Conservation (phyloP, 2,329 filamentous ascomycete genomes). For the Neonectria magnoliae region DNA sequence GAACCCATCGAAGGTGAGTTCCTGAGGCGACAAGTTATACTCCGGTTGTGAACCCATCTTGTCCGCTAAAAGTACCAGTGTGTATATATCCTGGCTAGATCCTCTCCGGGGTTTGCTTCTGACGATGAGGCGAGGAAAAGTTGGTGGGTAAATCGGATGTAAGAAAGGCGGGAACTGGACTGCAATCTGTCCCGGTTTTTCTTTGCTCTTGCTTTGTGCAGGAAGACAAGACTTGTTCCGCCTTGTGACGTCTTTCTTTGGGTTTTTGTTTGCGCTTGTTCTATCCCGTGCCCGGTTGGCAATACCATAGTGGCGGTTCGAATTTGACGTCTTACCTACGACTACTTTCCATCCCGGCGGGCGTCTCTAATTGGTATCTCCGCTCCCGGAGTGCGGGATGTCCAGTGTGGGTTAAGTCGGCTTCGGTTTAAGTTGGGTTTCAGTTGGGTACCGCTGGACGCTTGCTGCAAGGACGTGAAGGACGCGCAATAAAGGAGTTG, state of each 20-base stretch:
- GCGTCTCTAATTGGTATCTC: constrained; percentile 17
- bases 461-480: background rate
- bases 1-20: constrained; percentile 63
- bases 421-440: background rate
- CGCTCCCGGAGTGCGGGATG: constrained; percentile 22
- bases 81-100: background rate
- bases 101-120: background rate
- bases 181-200: background rate
- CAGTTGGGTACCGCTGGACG: background rate
- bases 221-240: background rate
- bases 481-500: background rate
- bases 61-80: background rate
- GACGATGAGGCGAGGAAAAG: background rate
- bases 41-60: constrained; percentile 49
- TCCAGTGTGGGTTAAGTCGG: constrained; percentile 26
- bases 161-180: background rate
- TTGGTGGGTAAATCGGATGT: background rate
- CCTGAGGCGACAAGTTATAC: constrained; percentile 56
- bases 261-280: background rate
- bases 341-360: background rate
- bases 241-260: background rate
- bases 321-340: background rate
- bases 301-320: constrained; percentile 13
- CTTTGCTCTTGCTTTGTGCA: background rate
- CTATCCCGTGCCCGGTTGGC: constrained; percentile 9